Base-by-base conservation (phyloP, 1,284 basidiomycete genomes). In the Mycosarcoma maydis region DNA sequence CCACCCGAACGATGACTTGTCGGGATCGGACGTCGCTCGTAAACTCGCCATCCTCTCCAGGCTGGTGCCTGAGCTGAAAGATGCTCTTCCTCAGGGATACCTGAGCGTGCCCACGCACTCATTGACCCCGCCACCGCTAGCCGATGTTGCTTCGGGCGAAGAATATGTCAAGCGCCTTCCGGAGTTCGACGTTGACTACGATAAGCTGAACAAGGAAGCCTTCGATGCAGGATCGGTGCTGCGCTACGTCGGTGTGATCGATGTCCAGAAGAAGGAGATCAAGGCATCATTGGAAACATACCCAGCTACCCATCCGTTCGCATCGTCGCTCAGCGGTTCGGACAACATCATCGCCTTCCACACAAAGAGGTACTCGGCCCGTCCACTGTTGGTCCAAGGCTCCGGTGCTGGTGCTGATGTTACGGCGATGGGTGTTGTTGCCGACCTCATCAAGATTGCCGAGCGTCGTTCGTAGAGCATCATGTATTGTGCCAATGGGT, bases 301-400 rank as follows among this genome's bases (percentile, higher is more conserved):
- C 82, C 88, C 92, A 8, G 86, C 85, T 20, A 87, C 88, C 23
- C 95, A 98, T 82, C 90, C 95, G 0, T 98, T 98, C 76, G 95
- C 94, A 1, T 95, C 94, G 1, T 92, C 93, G 0, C 87, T 98
- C 11, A 91, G 91, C 29, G 96, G 95, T 1, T 94, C 92, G 22
- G 96, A 98, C 84, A 98, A 98, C 83, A 98, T 98, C 80, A 88
- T 99, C 81, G 92, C 95, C 84, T 98, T 98, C 87, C 89, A 92
- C 82, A 97, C 95, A 0, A 89, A 91, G 82, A 86, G 96, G 51
- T 86, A 82, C 78, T 91, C 50, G 91, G 51, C 50, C 6, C 40
- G 76, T 4, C 95, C 76, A 0, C 85, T 99, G 61, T 91, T 97
- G 66, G 87, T 99, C 20, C 95, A 98, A 82, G 95, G 95, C 36